A percentile compares a stretch with the other conserved stretches of the same genome.
phyloP scores from a whole-genome alignment of 257 asterid species.

The Marsdenia floribunda region DNA sequence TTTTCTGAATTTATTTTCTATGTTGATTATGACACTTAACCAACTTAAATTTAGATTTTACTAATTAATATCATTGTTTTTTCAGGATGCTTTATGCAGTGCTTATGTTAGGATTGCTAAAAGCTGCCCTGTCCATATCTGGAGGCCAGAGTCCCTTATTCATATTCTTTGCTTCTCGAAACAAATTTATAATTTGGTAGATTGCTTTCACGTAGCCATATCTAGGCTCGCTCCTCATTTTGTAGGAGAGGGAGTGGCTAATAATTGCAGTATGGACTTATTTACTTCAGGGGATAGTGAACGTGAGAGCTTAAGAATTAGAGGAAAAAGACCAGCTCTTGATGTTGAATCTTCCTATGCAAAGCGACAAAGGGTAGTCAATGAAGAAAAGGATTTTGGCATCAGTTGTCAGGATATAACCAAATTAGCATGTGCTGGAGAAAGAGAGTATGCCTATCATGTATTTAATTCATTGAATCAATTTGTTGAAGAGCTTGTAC shows the following conservation, averaged over 20 bases:
- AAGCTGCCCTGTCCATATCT: conserved; percentile 62
- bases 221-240: conserved; percentile 57
- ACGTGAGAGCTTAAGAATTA: conserved; percentile 34
- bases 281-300: conserved; percentile 26
- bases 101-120: conserved; percentile 72
- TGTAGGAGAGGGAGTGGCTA: conserved; percentile 32
- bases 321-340: conserved; percentile 57
- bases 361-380: conserved; percentile 60
- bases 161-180: conserved; percentile 55
- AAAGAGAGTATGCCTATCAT: conserved; percentile 58
- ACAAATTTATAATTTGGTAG: conserved; percentile 45
- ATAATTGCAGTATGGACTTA: conserved; percentile 23
- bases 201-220: conserved; percentile 71
- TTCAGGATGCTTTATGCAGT: conserved; percentile 77
- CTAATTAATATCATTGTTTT: conserved; percentile 4
- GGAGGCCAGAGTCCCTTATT: conserved; percentile 88
- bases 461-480: conserved; percentile 45
- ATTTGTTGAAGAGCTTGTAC: conserved; percentile 61
- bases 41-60: conserved; percentile 5
- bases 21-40: neutral
- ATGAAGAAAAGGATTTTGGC: conserved; percentile 23
- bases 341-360: conserved; percentile 33
- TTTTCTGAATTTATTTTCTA: conserved; percentile 6
- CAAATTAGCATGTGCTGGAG: conserved; percentile 33
- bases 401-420: conserved; percentile 26